Evolutionary conservation across 2,329 filamentous ascomycete genomes (phyloP).

Genomic region (Lasiodiplodia theobromae): DNA sequence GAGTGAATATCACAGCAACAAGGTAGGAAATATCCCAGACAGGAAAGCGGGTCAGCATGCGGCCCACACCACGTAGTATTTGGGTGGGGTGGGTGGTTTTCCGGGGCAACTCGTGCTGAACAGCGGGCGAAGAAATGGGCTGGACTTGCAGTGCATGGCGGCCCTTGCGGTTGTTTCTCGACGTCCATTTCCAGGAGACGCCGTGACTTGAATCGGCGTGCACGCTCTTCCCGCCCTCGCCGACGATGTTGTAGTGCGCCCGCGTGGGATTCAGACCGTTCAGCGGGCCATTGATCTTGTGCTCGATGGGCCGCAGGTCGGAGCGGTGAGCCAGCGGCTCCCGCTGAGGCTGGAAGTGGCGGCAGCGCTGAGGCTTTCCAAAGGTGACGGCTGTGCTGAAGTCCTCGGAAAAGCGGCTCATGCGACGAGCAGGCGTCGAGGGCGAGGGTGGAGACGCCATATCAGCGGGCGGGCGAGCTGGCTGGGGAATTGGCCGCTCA

Average conservation of each 20-base stretch:
- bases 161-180: slow-evolving; percentile 54
- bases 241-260: slow-evolving; percentile 42
- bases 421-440: slow-evolving; percentile 11
- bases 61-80: slow-evolving; percentile 49
- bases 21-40: slow-evolving; percentile 66
- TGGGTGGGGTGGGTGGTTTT: slow-evolving; percentile 42
- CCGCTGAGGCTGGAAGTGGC: slow-evolving; percentile 38
- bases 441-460: slow-evolving; percentile 10
- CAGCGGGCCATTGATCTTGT: slow-evolving; percentile 50
- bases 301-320: slow-evolving; percentile 36
- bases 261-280: slow-evolving; percentile 59
- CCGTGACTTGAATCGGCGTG: slow-evolving; percentile 1
- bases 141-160: slow-evolving; percentile 47
- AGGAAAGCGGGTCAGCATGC: slow-evolving; percentile 60
- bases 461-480: neutral
- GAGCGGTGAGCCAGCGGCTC: slow-evolving; percentile 38
- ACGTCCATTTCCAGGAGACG: slow-evolving; percentile 47
- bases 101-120: slow-evolving; percentile 37
- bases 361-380: slow-evolving; percentile 35
- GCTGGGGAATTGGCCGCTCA: neutral
- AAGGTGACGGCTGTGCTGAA: slow-evolving; percentile 12
- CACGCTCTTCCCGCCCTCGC: slow-evolving; percentile 1
- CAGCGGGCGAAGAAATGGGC: neutral
- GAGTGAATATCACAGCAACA: slow-evolving; percentile 61
- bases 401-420: slow-evolving; percentile 23